phyloP scores from a whole-genome alignment of 306 rosid genomes.

The Vigna radiata region DNA sequence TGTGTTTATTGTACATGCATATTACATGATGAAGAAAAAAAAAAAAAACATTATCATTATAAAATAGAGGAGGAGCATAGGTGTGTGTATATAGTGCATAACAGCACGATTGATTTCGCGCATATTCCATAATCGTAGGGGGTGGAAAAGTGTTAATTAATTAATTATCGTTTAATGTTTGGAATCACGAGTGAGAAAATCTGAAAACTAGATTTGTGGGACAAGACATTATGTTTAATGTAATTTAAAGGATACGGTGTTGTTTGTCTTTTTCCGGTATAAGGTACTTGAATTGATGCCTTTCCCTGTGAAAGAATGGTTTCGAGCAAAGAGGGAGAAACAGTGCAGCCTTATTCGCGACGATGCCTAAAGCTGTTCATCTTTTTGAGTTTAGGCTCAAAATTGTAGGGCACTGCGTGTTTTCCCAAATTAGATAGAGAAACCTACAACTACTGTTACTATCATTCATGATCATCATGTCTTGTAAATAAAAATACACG shows the following conservation, averaged over 20 bases:
- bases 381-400: conserved; percentile 59
- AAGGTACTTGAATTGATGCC: conserved; percentile 48
- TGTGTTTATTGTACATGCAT: neutral
- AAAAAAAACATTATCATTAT: neutral
- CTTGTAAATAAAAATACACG: no score
- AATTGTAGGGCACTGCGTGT: conserved; percentile 56
- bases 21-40: neutral
- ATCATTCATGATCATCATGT: no score
- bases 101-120: neutral
- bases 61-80: neutral
- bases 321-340: conserved; percentile 43
- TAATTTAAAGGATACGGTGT: conserved; percentile 12
- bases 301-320: conserved; percentile 47
- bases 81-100: neutral
- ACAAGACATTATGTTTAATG: conserved; percentile 9
- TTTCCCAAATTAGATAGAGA: neutral
- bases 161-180: conserved; percentile 13
- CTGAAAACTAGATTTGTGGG: conserved; percentile 38
- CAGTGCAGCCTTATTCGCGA: conserved; percentile 54
- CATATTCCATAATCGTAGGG: conserved; percentile 14
- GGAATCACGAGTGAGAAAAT: conserved; percentile 23
- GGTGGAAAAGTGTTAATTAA: conserved; percentile 4
- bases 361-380: conserved; percentile 60
- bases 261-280: conserved; percentile 47
- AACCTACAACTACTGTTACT: no score